Base-by-base conservation (phyloP, 257 asterid genomes). In the Nyctanthes arbortristis region DNA sequence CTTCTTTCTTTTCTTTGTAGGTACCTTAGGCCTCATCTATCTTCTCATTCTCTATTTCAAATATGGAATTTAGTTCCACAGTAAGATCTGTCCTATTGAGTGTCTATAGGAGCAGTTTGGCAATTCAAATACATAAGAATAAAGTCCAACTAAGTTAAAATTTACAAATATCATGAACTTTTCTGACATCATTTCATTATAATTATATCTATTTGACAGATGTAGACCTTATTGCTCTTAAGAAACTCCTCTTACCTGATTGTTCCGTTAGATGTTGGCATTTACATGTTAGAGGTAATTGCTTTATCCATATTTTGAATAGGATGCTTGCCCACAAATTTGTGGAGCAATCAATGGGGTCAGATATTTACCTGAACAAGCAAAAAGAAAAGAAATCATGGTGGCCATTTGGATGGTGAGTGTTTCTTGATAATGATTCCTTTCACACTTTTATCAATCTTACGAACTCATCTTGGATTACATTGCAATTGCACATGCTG, bases 291-390 rank as follows among this genome's bases (percentile, higher is more conserved):
- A 27, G n/a, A 14, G 55, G 30, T 71, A 63, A 64, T 45, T 22
- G 39, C 59, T 67, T 30, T 64, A 67, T 78, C 57, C 35, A 34
- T 61, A 74, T 66, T 61, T 80, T 63, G 64, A 74, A 75, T 85
- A 93, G 99, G 90, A 89, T 93, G 99, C 78, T 93, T 85, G 99
- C 97, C 67, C 99, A 93, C 84, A 93, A 93, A 78, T 78, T 93
- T 79, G 99, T 93, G 65, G 84, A 86, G 79, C 92, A 91, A 77
- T 87, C 97, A 13, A 74, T 66, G 30, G 92, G 79, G 64, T 83
- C 96, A 27, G 96, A 81, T 66, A 71, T 74, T 45, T 70, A 79
- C 81, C 76, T 70, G 34, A 87, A 71, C 73, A 83, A 79, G 74
- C 88, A 89, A 72, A 82, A 81, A 27, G 63, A 89, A 30, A 87